Conservation (phyloP, 495 filamentous ascomycete genomes). For the Corynascus novoguineensis region DNA sequence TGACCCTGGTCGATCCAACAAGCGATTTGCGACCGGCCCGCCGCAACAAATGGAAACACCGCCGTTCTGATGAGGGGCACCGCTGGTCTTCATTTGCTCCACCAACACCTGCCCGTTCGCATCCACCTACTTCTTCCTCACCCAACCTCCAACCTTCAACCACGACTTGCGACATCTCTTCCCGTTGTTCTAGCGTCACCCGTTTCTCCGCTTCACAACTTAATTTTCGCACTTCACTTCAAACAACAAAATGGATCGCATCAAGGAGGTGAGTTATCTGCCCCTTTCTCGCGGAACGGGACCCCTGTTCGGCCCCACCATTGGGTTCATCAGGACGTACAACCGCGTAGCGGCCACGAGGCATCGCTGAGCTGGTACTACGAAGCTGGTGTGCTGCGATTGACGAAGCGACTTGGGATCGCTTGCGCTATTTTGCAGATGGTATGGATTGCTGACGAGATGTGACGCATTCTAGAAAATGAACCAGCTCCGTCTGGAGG, state of each 20-base stretch:
- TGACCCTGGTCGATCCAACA: constrained; percentile 28
- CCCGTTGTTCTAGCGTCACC: constrained; percentile 15
- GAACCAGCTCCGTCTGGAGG: constrained; percentile 85
- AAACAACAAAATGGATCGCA: constrained; percentile 56
- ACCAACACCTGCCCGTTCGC: constrained; percentile 18
- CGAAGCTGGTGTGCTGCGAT: background rate
- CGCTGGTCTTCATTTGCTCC: constrained; percentile 25
- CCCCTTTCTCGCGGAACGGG: constrained; percentile 21
- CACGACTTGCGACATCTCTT: constrained; percentile 14
- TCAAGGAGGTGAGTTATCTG: constrained; percentile 68
- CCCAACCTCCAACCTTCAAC: constrained; percentile 15
- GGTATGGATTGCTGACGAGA: constrained; percentile 20
- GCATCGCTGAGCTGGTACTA: constrained; percentile 7
- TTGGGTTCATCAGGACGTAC: constrained; percentile 20
- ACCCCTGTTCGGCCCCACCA: constrained; percentile 41
- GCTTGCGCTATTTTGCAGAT: background rate
- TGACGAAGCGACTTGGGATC: background rate
- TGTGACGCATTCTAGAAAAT: constrained; percentile 62
- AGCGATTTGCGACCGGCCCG: constrained; percentile 24
- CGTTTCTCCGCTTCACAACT: constrained; percentile 1
- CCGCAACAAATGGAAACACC: constrained; percentile 29
- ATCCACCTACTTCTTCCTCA: constrained; percentile 20
- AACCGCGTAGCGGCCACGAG: constrained; percentile 2
- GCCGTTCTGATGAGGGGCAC: constrained; percentile 29
- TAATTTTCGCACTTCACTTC: constrained; percentile 14